These are phyloP conservation scores for Clonostachys sp. DNA, from an alignment of 2,329 filamentous ascomycete species.

Conservation along the genomic window DNA sequence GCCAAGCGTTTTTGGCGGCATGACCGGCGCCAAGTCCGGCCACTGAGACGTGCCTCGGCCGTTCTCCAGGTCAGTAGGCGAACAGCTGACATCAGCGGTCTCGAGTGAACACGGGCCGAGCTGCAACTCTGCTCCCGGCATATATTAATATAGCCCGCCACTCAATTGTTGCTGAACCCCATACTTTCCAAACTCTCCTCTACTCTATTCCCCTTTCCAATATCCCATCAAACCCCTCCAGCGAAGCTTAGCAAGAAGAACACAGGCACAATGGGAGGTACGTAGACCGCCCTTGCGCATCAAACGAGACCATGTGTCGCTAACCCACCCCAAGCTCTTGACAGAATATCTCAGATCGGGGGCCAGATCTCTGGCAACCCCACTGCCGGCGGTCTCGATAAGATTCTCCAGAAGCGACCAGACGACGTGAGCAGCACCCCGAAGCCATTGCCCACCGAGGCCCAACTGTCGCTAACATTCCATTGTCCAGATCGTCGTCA, in stretches of 20 bases:
- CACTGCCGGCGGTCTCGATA: conserved; percentile 43
- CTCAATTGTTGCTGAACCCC: not conserved
- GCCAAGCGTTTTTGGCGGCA: too few species aligned
- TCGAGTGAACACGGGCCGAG: too few species aligned
- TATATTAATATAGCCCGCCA: not conserved
- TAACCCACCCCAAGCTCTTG: conserved; percentile 37
- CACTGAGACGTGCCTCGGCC: too few species aligned
- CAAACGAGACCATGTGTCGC: not conserved
- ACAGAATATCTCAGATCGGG: conserved; percentile 55
- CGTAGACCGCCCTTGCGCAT: conserved; percentile 2
- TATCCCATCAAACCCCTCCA: not conserved
- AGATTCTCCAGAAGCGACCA: conserved; percentile 59
- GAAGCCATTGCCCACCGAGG: not conserved
- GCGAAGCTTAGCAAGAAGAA: not conserved
- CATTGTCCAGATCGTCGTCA: conserved; percentile 71
- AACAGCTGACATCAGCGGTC: too few species aligned
- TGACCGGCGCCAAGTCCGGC: too few species aligned
- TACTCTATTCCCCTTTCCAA: not conserved
- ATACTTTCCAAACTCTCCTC: not conserved
- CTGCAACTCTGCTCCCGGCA: too few species aligned
- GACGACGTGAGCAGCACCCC: conserved; percentile 56
- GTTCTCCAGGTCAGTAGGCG: too few species aligned
- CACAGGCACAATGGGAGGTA: conserved; percentile 12
- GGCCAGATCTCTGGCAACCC: conserved; percentile 60
- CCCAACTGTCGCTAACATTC: conserved; percentile 13